phyloP scores from a whole-genome alignment of 306 rosid genomes.

The Hippophae rhamnoides region DNA sequence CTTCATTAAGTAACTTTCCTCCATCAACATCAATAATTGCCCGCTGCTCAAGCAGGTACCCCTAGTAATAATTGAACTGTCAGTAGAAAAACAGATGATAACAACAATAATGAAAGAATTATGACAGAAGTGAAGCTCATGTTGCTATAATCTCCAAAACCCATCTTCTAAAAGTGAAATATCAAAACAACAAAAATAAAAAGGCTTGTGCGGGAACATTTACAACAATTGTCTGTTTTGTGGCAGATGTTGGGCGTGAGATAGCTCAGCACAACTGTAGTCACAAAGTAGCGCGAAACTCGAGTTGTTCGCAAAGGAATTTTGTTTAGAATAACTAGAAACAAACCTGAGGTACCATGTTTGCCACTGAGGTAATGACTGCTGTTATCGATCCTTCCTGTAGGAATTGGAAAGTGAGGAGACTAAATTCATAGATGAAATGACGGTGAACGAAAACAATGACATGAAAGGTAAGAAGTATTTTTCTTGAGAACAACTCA shows the following conservation, averaged over 20 bases:
- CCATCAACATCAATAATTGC: conserved; percentile 75
- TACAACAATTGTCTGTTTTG: too few relatives aligned
- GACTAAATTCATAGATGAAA: neutral
- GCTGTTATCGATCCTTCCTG: conserved; percentile 91
- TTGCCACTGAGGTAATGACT: conserved; percentile 58
- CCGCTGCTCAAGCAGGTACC: conserved; percentile 79
- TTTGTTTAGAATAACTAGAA: neutral
- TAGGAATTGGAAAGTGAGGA: conserved; percentile 21
- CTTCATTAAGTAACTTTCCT: conserved; percentile 80
- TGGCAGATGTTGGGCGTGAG: too few relatives aligned
- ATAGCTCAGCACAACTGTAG: neutral
- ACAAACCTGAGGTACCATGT: conserved; percentile 93
- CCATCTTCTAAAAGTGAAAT: too few relatives aligned
- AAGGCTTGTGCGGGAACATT: too few relatives aligned
- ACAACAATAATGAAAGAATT: too few relatives aligned
- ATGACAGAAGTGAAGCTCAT: too few relatives aligned
- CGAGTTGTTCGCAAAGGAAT: neutral
- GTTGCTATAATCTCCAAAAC: too few relatives aligned
- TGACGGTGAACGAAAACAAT: neutral
- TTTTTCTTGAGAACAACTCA: too few relatives aligned
- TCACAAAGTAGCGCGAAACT: neutral
- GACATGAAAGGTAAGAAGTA: too few relatives aligned
- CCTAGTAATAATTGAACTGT: conserved; percentile 34
- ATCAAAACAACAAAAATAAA: too few relatives aligned
- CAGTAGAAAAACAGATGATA: neutral